phyloP scores from a whole-genome alignment of 2,329 filamentous ascomycete species.

The Chrysoporthe puriensis region DNA sequence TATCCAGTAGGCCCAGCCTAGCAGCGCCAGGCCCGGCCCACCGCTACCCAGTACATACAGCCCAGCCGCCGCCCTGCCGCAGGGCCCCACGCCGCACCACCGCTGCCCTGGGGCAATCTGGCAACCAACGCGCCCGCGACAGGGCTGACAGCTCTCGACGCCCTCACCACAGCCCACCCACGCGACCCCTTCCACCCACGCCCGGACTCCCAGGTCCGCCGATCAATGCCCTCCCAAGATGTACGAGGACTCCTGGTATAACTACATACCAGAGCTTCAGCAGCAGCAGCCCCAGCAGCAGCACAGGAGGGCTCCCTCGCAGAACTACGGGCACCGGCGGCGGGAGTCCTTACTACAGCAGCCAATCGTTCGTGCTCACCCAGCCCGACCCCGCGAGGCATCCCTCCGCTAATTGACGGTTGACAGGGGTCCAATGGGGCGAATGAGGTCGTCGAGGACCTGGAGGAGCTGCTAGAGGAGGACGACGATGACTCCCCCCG shows the following conservation, averaged over 20 bases:
- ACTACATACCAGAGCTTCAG: slow-evolving; percentile 66
- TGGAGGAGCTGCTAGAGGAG: slow-evolving; percentile 63
- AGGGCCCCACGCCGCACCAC: slow-evolving; percentile 14
- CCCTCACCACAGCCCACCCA: slow-evolving; percentile 10
- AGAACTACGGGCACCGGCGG: slow-evolving; percentile 56
- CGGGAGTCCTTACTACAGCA: slow-evolving; percentile 71
- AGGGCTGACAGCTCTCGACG: slow-evolving; percentile 17
- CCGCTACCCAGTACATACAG: no score
- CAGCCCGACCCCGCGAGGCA: slow-evolving; percentile 29
- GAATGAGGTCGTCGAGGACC: slow-evolving; percentile 55
- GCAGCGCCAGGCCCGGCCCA: no score
- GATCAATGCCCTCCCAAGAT: slow-evolving; percentile 46
- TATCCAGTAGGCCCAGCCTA: no score
- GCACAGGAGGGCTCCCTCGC: slow-evolving; percentile 52
- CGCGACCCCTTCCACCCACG: slow-evolving; percentile 5
- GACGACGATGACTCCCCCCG: slow-evolving; percentile 61
- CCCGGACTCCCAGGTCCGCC: slow-evolving; percentile 4
- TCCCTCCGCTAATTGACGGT: neutral
- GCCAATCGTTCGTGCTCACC: slow-evolving; percentile 56
- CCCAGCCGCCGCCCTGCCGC: no score
- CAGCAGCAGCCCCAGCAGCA: slow-evolving; percentile 35
- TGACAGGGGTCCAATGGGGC: slow-evolving; percentile 57
- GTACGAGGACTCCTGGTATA: slow-evolving; percentile 88
- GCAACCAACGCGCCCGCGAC: slow-evolving; percentile 18
- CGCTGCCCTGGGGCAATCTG: slow-evolving; percentile 25